Evolutionary conservation across 2,329 filamentous ascomycete genomes (phyloP).

Genomic region (Nakataea oryzae): DNA sequence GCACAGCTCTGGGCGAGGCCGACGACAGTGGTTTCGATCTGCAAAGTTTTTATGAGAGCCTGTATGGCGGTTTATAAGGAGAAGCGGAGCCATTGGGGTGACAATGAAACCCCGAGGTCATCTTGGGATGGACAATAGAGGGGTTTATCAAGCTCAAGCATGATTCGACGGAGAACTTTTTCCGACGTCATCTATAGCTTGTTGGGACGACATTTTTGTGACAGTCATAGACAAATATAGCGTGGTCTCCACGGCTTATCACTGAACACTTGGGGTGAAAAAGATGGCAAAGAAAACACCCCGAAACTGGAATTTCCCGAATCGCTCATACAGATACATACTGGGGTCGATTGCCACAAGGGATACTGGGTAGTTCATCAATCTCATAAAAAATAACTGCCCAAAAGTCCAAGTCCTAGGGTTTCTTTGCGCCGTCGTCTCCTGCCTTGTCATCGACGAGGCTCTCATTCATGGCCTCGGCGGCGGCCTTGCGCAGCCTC

Average conservation of each 20-base stretch:
- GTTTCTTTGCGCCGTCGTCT: slow-evolving; percentile 1
- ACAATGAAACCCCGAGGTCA: not conserved
- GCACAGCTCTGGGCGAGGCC: not conserved
- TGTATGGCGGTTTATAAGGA: not conserved
- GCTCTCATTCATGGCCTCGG: slow-evolving; percentile 16
- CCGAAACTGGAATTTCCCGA: not conserved
- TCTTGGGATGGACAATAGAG: not conserved
- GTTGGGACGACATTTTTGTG: not conserved
- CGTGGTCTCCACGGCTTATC: not conserved
- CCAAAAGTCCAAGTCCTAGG: not conserved
- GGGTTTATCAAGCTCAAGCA: too few species aligned
- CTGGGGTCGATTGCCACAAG: not conserved
- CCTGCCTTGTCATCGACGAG: slow-evolving; percentile 13
- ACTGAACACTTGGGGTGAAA: not conserved
- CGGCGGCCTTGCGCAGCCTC: slow-evolving; percentile 15
- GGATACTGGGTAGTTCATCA: not conserved
- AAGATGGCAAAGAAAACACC: not conserved
- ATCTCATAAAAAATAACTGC: not conserved
- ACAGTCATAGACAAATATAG: not conserved
- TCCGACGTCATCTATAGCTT: too few species aligned
- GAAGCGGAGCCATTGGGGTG: not conserved
- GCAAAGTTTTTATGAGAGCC: not conserved
- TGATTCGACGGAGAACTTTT: too few species aligned
- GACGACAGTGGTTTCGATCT: not conserved
- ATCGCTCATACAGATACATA: not conserved